These are phyloP conservation scores for Corniculantispora saksenae DNA, from an alignment of 2,329 filamentous ascomycete species.

Conservation along the genomic window DNA sequence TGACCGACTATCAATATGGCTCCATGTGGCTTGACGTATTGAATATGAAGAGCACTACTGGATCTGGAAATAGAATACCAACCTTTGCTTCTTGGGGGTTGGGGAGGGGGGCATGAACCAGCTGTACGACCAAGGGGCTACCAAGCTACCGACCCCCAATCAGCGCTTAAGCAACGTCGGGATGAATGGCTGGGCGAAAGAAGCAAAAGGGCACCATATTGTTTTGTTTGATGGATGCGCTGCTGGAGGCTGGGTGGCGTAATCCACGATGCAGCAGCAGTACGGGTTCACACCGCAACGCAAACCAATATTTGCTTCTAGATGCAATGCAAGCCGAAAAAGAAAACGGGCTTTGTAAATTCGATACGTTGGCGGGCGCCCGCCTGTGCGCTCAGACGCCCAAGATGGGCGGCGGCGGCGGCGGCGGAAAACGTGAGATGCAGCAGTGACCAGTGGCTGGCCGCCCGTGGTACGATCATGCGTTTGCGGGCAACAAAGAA, in stretches of 20 bases:
- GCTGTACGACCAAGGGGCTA: neutral
- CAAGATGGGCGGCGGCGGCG: no score
- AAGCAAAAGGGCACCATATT: neutral
- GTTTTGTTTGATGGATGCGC: neutral
- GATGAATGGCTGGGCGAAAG: neutral
- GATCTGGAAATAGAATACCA: neutral
- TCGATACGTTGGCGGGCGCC: neutral
- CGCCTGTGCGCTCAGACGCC: neutral
- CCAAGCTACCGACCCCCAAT: neutral
- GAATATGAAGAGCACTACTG: neutral
- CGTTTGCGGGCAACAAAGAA: neutral
- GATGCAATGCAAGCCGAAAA: neutral
- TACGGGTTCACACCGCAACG: conserved; percentile 2
- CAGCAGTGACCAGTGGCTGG: neutral
- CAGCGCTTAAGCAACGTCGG: neutral
- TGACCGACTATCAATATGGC: neutral
- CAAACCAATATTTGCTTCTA: neutral
- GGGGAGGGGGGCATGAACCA: neutral
- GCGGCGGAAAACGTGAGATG: no score
- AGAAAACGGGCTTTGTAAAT: neutral
- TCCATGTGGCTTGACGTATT: neutral
- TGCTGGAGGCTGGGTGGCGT: neutral
- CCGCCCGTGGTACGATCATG: neutral
- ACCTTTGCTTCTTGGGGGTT: neutral
- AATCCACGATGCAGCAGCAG: neutral